Percentiles rank a stretch among this genome's conserved stretches.
Conservation (phyloP, 345 rosid genomes). For the Dipteronia sinensis region DNA sequence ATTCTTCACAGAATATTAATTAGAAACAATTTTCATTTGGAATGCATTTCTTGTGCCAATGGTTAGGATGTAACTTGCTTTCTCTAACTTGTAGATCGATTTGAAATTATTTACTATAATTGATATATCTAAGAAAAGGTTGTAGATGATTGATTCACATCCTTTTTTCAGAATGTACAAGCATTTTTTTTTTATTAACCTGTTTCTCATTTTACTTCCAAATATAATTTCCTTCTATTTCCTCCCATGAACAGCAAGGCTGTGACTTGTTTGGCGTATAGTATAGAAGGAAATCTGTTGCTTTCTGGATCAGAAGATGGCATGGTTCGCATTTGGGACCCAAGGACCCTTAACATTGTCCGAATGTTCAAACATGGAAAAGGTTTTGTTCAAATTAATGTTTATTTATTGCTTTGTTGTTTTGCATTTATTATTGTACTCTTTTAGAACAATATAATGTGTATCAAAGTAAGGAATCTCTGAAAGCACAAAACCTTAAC, state of each 20-base stretch:
- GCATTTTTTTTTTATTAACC: not conserved
- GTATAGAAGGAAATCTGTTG: constrained; percentile 53
- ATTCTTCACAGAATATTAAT: not conserved
- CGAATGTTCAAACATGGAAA: constrained; percentile 63
- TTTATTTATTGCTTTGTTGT: constrained; percentile 6
- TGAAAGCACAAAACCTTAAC: not conserved
- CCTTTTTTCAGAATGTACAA: not conserved
- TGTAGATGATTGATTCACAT: not conserved
- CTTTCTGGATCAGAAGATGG: constrained; percentile 90
- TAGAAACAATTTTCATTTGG: not conserved
- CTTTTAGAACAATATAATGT: not conserved
- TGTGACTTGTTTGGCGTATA: constrained; percentile 72
- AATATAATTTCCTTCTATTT: constrained; percentile 7
- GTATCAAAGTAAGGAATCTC: not conserved
- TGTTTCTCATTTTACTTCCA: constrained; percentile 1
- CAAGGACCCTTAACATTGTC: constrained; percentile 41
- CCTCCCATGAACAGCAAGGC: constrained; percentile 52
- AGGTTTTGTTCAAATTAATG: constrained; percentile 43
- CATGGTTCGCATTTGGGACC: constrained; percentile 65
- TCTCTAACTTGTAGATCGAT: not conserved
- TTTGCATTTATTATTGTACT: not conserved
- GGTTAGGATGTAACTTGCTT: not conserved
- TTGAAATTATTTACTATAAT: not conserved
- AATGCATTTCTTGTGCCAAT: not conserved
- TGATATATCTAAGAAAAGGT: not conserved